These are phyloP conservation scores for Lentinula sp. DNA, from an alignment of 768 basidiomycete species.

Conservation along the genomic window DNA sequence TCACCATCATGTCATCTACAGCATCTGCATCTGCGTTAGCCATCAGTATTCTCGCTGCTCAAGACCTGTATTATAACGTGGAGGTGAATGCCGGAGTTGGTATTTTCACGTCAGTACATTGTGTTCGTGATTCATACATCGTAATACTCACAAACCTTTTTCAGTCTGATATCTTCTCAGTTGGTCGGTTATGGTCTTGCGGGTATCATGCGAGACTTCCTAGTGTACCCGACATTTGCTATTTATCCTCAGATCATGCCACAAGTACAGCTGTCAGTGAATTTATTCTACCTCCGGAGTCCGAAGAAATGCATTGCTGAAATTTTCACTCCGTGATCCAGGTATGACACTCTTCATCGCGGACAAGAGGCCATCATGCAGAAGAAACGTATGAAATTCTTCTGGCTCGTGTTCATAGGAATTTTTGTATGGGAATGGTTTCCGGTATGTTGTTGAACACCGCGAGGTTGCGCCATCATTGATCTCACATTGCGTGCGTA, in stretches of 20 bases:
- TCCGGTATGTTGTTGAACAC: slow-evolving; percentile 24
- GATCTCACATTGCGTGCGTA: slow-evolving; percentile 14
- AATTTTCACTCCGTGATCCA: slow-evolving; percentile 11
- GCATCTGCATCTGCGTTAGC: slow-evolving; percentile 44
- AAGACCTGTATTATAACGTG: slow-evolving; percentile 46
- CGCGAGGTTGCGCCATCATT: slow-evolving; percentile 25
- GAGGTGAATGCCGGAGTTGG: slow-evolving; percentile 31
- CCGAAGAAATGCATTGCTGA: slow-evolving; percentile 6
- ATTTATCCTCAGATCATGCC: slow-evolving; percentile 36
- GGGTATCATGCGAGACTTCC: slow-evolving; percentile 39
- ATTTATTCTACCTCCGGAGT: neutral
- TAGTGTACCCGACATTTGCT: slow-evolving; percentile 46
- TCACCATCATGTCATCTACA: slow-evolving; percentile 50
- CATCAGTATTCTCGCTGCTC: slow-evolving; percentile 47
- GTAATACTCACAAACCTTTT: slow-evolving; percentile 9
- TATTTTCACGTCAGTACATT: slow-evolving; percentile 25
- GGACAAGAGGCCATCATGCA: slow-evolving; percentile 36
- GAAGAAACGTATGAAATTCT: slow-evolving; percentile 50
- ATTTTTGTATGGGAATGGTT: slow-evolving; percentile 56
- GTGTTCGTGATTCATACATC: neutral
- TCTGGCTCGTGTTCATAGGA: slow-evolving; percentile 44
- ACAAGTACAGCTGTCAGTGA: slow-evolving; percentile 26
- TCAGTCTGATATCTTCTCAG: slow-evolving; percentile 27
- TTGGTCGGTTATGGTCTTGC: slow-evolving; percentile 33
- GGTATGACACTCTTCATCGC: slow-evolving; percentile 35